Evolutionary conservation across 129 eudicot species (phyloP).

Genomic region (Tagetes patula): DNA sequence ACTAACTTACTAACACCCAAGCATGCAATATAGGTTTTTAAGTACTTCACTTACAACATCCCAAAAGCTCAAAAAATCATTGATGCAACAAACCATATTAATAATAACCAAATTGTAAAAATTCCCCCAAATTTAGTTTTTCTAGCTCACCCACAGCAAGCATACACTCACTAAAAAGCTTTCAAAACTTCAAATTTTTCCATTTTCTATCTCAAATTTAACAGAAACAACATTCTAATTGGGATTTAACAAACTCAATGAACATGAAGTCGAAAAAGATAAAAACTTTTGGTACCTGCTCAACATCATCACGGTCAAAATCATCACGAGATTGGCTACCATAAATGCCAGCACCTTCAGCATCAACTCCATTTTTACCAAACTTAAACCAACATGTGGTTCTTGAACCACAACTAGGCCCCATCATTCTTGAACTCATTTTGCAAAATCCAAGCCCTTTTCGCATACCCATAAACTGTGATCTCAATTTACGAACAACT

Average conservation of each 20-base stretch:
- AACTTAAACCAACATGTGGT: conserved; percentile 85
- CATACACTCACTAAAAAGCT: conserved; percentile 6
- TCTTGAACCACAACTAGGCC: conserved; percentile 50
- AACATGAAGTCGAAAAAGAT: neutral
- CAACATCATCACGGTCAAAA: conserved; percentile 94
- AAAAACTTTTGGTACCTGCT: conserved; percentile 52
- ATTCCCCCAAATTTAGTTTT: neutral
- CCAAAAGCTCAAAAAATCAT: neutral
- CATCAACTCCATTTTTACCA: conserved; percentile 87
- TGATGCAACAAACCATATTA: neutral
- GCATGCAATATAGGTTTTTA: neutral
- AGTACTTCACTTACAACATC: neutral
- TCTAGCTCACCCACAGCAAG: neutral
- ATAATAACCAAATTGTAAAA: too few species aligned
- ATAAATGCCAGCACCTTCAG: conserved; percentile 91
- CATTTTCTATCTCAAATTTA: neutral
- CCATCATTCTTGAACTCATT: conserved; percentile 35
- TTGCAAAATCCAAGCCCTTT: conserved; percentile 45
- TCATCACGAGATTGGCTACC: conserved; percentile 88
- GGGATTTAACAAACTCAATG: too few species aligned
- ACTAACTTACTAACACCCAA: neutral
- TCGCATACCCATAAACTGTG: conserved; percentile 47
- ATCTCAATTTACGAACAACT: conserved; percentile 22
- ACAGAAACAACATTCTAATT: neutral
- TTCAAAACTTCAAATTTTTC: neutral